Evolutionary conservation across 2,329 filamentous ascomycete genomes (phyloP).

Genomic region (Cryphonectria japonica): DNA sequence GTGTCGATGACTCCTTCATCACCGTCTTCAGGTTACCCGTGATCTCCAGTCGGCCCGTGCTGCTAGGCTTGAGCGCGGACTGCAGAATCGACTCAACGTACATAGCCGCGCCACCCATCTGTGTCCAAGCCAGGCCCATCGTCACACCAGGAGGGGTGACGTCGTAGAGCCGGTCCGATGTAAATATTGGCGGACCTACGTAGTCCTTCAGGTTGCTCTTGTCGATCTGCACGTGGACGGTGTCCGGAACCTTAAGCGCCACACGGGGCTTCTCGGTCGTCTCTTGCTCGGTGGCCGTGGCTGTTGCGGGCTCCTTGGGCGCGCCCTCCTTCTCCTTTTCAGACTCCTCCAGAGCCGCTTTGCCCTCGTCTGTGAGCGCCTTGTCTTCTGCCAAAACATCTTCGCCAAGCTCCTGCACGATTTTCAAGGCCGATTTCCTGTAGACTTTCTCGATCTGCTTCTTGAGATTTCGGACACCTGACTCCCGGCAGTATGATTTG

Average conservation of each 20-base stretch:
- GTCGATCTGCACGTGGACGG: conserved; percentile 81
- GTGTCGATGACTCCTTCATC: conserved; percentile 96
- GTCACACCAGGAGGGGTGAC: conserved; percentile 90
- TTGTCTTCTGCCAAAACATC: conserved; percentile 78
- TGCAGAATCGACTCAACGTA: conserved; percentile 98
- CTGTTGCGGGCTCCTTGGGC: conserved; percentile 38
- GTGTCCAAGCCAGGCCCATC: conserved; percentile 98
- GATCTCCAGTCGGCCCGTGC: conserved; percentile 80
- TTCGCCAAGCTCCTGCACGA: conserved; percentile 92
- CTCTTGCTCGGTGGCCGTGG: conserved; percentile 58
- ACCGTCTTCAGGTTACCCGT: conserved; percentile 95
- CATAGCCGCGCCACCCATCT: conserved; percentile 92
- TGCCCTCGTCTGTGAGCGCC: conserved; percentile 83
- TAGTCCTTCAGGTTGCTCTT: conserved; percentile 95
- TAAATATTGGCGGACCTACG: conserved; percentile 94
- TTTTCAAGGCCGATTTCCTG: conserved; percentile 94
- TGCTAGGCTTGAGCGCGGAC: conserved; percentile 72
- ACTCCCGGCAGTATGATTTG: conserved; percentile 97
- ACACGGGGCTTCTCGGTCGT: conserved; percentile 73
- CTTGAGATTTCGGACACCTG: conserved; percentile 95
- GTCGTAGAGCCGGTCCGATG: conserved; percentile 93
- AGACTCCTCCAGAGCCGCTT: conserved; percentile 72
- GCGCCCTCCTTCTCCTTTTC: conserved; percentile 62
- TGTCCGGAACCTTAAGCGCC: conserved; percentile 81
- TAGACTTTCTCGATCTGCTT: conserved; percentile 99